phyloP scores from a whole-genome alignment of 1,139 yeast genomes.

The Suhomyces coccinellae region DNA sequence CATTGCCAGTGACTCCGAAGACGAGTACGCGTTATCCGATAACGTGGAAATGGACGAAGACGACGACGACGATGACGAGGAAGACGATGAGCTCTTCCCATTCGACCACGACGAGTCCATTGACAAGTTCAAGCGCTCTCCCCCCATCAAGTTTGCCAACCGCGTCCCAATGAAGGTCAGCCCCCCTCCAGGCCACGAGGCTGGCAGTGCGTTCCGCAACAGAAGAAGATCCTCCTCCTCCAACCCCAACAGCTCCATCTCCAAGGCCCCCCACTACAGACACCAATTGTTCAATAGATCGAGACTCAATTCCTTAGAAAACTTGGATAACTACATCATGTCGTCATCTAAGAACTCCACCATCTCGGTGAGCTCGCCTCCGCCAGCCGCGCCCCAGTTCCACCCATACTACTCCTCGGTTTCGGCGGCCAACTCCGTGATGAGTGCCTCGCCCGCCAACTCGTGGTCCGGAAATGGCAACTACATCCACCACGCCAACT shows the following conservation, averaged over 20 bases:
- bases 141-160: conserved; percentile 46
- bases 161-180: conserved; percentile 45
- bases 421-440: conserved; percentile 17
- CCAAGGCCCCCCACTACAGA: conserved; percentile 19
- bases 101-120: conserved; percentile 44
- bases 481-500: conserved; percentile 21
- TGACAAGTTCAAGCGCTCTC: conserved; percentile 26
- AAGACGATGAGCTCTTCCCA: conserved; percentile 39
- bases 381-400: conserved; percentile 25
- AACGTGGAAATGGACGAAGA: conserved; percentile 18
- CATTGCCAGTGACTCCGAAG: conserved; percentile 48
- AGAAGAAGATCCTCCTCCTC: conserved; percentile 32
- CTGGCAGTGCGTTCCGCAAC: conserved; percentile 16
- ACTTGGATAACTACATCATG: conserved; percentile 44
- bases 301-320: conserved; percentile 45
- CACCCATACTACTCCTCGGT: conserved; percentile 12
- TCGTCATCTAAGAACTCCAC: conserved; percentile 43
- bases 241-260: conserved; percentile 15
- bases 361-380: conserved; percentile 40
- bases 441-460: conserved; percentile 27
- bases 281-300: conserved; percentile 42
- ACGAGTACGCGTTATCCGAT: conserved; percentile 25
- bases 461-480: conserved; percentile 28
- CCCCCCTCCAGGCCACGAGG: conserved; percentile 39
- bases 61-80: conserved; percentile 25